Base-by-base conservation (phyloP, 441 rosid genomes). In the Gossypium aridum region DNA sequence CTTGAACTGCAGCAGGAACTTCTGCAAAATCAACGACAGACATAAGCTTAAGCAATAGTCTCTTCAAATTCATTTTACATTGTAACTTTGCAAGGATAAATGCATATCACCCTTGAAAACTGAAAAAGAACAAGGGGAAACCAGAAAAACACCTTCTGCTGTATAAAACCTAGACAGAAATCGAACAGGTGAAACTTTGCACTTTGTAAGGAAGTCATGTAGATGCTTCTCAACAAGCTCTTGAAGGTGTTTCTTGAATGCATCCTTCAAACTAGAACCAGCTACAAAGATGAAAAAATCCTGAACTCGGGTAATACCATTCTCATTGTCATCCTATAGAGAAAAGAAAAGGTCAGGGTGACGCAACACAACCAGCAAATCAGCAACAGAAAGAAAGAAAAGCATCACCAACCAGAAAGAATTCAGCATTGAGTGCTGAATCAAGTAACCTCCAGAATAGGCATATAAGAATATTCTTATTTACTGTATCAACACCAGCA, bases 211-310 rank as follows among this genome's bases (percentile, higher is more conserved):
- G 43, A 88, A 88, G 80, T 76, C 84, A 74, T 75, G 89, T 81
- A 87, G 87, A 79, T 92, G 95, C 64, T 90, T 92, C 86, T 77
- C 60, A 56, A 56, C 43, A 67, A 75, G 73, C 57, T 67, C 59
- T 57, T 19, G 65, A 57, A 75, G 87, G 77, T 90, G 98, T 70
- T 90, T 90, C 85, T 78, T 88, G 80, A 91, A 89, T 72, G 87
- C 82, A 73, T 90, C 81, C 75, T 78, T 88, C 76, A 79, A 74
- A 69, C 78, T 82, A 55, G 91, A 85, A 59, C 88, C 79, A 14
- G 96, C 87, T 37, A 94, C 87, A 75, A 94, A 92, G 71, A 81
- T 70, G 82, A 91, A 97, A 79, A 94, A 75, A n/a, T 88, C 91
- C 66, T 76, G 80, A 54, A 85, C 81, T 70, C 81, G 84, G 59